phyloP scores from a whole-genome alignment of 2,329 filamentous ascomycete species.

The Cercospora sesami region DNA sequence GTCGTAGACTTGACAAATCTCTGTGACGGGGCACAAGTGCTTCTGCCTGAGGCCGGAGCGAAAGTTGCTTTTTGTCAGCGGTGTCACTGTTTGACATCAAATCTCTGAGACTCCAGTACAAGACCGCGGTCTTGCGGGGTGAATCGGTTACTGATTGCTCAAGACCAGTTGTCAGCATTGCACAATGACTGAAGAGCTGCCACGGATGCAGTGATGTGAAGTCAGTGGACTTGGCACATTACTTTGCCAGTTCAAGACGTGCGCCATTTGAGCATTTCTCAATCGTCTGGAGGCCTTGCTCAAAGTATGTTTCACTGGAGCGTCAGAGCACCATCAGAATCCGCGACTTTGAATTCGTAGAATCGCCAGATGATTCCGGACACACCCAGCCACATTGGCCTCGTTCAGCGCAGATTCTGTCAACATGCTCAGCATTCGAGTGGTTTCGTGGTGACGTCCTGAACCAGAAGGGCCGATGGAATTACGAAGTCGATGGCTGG shows the following conservation, averaged over 20 bases:
- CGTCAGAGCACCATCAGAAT: background rate
- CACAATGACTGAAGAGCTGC: background rate
- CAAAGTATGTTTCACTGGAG: background rate
- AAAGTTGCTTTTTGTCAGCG: background rate
- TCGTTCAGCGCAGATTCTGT: background rate
- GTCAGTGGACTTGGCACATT: background rate
- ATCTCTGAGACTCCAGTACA: background rate
- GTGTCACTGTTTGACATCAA: background rate
- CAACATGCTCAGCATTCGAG: background rate
- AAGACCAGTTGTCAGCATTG: background rate
- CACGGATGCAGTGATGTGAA: background rate
- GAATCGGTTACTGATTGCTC: background rate
- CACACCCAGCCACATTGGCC: background rate
- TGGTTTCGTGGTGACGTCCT: background rate
- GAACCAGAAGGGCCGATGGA: background rate
- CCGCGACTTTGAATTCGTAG: background rate
- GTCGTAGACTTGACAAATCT: background rate
- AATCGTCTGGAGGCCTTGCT: background rate
- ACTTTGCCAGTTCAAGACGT: background rate
- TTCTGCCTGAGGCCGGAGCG: constrained; percentile 5
- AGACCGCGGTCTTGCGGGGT: background rate
- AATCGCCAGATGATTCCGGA: background rate
- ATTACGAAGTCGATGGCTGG: background rate
- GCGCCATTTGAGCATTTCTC: background rate
- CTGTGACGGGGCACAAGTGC: background rate